Percentiles rank a stretch among this genome's conserved stretches.
Evolutionary conservation across 495 filamentous ascomycete species (phyloP).

Genomic region (Penicillium atrosanguineum): DNA sequence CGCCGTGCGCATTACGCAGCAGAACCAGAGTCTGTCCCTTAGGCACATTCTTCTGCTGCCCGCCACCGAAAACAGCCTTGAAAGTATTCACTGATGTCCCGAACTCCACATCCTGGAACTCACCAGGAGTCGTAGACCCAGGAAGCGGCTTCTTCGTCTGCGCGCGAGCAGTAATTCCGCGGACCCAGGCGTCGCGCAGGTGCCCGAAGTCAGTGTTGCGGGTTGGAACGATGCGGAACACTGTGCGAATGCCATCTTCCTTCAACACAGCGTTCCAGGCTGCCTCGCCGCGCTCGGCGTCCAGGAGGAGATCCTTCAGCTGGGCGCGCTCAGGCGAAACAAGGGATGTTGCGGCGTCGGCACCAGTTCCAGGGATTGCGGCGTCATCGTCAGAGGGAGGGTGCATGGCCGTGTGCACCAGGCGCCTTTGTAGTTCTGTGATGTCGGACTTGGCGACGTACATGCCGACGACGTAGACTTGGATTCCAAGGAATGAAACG

Average conservation of each 20-base stretch:
- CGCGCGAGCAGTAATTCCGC: conserved; percentile 72
- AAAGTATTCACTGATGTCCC: conserved; percentile 69
- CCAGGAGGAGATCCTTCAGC: conserved; percentile 64
- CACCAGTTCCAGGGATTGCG: conserved; percentile 49
- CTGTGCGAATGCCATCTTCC: conserved; percentile 60
- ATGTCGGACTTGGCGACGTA: conserved; percentile 84
- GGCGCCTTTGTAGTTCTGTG: conserved; percentile 49
- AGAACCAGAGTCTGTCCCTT: conserved; percentile 74
- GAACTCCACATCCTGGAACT: conserved; percentile 69
- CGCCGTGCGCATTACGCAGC: conserved; percentile 62
- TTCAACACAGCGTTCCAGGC: conserved; percentile 72
- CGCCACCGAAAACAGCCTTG: conserved; percentile 71
- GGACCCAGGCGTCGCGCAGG: conserved; percentile 84
- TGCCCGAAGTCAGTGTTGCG: conserved; percentile 91
- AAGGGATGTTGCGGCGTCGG: conserved; percentile 70
- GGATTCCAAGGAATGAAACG: conserved; percentile 84
- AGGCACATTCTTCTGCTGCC: conserved; percentile 60
- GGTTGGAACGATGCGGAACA: conserved; percentile 77
- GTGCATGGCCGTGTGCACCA: conserved; percentile 46
- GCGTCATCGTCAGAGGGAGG: conserved; percentile 41
- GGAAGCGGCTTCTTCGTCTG: conserved; percentile 35
- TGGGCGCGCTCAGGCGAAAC: conserved; percentile 74
- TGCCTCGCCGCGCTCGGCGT: conserved; percentile 61
- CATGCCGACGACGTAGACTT: conserved; percentile 91
- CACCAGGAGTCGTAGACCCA: conserved; percentile 21